Evolutionary conservation across 257 asterid genomes (phyloP).

Genomic region (Nicotiana benthamiana): DNA sequence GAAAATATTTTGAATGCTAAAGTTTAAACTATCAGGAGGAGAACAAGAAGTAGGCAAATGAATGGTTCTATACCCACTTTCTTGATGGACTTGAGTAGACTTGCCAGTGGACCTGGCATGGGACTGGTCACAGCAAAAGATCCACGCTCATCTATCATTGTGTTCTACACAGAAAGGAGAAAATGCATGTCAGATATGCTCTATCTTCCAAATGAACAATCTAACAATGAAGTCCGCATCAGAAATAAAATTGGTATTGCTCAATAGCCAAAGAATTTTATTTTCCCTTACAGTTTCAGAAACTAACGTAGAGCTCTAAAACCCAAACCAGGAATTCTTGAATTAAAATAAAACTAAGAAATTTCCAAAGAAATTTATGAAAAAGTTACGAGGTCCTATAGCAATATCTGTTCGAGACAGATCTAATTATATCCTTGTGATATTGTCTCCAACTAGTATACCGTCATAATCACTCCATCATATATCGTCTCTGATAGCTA

Average conservation of each 20-base stretch:
- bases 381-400: background rate
- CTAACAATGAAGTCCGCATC: background rate
- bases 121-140: slow-evolving; percentile 87
- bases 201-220: slow-evolving; percentile 1
- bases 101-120: slow-evolving; percentile 58
- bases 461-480: background rate
- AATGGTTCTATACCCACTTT: slow-evolving; percentile 32
- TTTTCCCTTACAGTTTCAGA: background rate
- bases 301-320: background rate
- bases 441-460: background rate
- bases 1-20: background rate
- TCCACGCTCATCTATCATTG: slow-evolving; percentile 77
- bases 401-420: background rate
- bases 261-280: background rate
- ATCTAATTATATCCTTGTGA: background rate
- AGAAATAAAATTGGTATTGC: background rate
- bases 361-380: background rate
- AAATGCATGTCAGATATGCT: background rate
- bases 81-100: slow-evolving; percentile 48
- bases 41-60: background rate
- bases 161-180: slow-evolving; percentile 43
- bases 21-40: background rate
- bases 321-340: slow-evolving; percentile 1
- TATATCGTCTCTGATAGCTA: background rate
- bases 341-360: background rate